Evolutionary conservation across 169 alveolate genomes (phyloP).

Genomic region (Plasmodium gallinaceum): DNA sequence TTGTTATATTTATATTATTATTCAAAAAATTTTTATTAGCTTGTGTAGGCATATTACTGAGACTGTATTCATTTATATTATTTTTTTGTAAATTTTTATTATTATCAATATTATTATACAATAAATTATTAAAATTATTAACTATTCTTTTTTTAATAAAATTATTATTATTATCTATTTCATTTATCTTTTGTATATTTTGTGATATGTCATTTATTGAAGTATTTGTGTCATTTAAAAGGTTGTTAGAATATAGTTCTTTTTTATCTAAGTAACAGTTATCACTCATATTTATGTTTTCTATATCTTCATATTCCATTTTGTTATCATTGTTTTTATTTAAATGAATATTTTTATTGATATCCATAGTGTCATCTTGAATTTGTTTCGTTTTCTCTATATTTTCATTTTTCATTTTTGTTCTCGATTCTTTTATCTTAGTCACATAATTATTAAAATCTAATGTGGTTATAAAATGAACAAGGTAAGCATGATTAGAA

Average conservation of each 20-base stretch:
- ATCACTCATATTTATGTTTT: conserved; percentile 33
- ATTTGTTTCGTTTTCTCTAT: background rate
- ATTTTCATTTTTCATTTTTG: background rate
- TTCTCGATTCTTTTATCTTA: conserved; percentile 64
- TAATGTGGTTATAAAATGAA: conserved; percentile 61
- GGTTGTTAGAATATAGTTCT: conserved; percentile 19
- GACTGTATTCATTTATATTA: conserved; percentile 13
- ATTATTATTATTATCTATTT: conserved; percentile 13
- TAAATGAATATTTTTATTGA: conserved; percentile 4
- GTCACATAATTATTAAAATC: conserved; percentile 65
- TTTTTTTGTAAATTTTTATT: conserved; percentile 10
- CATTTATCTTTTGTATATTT: conserved; percentile 5
- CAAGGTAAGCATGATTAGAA: conserved; percentile 68
- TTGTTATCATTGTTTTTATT: conserved; percentile 54
- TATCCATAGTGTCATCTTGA: conserved; percentile 1
- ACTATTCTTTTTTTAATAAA: conserved; percentile 43
- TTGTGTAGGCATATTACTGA: conserved; percentile 4
- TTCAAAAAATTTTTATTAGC: background rate
- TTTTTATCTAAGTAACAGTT: conserved; percentile 22
- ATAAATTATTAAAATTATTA: conserved; percentile 52
- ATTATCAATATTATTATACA: conserved; percentile 27
- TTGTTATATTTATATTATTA: conserved; percentile 1
- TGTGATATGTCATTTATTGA: conserved; percentile 26
- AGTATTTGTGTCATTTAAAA: conserved; percentile 1
- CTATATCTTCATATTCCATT: conserved; percentile 62